A percentile compares a stretch with the other conserved stretches of the same genome.
These are phyloP conservation scores for Petasospora fabianii DNA, from an alignment of 1,139 yeast species.

Conservation along the genomic window DNA sequence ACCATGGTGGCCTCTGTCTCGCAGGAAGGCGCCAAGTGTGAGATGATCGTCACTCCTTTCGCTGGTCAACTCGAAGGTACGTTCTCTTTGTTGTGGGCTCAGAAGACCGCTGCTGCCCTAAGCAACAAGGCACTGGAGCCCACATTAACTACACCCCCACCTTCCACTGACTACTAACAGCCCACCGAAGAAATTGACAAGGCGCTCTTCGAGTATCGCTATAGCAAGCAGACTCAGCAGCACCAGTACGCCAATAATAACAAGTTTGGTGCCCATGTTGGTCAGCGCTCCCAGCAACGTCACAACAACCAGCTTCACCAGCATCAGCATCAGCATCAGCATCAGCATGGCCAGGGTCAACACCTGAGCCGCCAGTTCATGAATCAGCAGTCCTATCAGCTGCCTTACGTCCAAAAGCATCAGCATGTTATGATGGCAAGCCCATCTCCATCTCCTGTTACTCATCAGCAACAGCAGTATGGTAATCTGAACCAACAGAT, in stretches of 20 bases:
- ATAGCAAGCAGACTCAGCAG: slow-evolving; percentile 21
- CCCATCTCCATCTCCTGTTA: slow-evolving; percentile 3
- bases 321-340: slow-evolving; percentile 7
- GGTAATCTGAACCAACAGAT: too few relatives aligned
- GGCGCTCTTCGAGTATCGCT: slow-evolving; percentile 26
- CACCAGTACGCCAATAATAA: slow-evolving; percentile 1
- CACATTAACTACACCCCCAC: neutral
- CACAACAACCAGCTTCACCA: slow-evolving; percentile 5
- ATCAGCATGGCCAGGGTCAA: slow-evolving; percentile 1
- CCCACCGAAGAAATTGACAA: slow-evolving; percentile 21
- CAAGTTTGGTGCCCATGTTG: slow-evolving; percentile 5
- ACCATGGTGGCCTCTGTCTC: slow-evolving; percentile 2
- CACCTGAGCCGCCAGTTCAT: too few relatives aligned
- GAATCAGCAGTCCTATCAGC: too few relatives aligned
- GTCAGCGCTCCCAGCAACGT: slow-evolving; percentile 4
- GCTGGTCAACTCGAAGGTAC: slow-evolving; percentile 22
- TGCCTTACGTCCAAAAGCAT: neutral
- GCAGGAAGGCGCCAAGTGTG: slow-evolving; percentile 14
- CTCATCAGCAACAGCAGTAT: neutral
- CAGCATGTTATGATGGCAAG: neutral
- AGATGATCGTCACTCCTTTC: slow-evolving; percentile 16
- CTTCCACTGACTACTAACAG: neutral
- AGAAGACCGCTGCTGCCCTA: too few relatives aligned
- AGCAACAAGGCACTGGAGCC: neutral
- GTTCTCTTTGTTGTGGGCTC: slow-evolving; percentile 9